phyloP scores from a whole-genome alignment of 1,284 basidiomycete genomes.

The Prillingera fragicola region DNA sequence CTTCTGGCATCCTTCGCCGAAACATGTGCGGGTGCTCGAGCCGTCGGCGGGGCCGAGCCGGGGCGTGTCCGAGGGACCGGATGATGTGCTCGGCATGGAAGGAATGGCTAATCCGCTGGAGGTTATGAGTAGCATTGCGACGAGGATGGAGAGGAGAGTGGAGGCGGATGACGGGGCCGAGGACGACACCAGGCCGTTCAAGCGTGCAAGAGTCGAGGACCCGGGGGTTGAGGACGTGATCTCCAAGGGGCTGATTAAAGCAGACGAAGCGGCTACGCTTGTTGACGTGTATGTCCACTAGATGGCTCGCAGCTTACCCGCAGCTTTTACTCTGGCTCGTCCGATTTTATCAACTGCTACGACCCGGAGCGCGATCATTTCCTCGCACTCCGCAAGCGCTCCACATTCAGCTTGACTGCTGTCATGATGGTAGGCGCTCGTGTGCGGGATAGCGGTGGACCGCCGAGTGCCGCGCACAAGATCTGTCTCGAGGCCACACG shows the following conservation, averaged over 20 bases:
- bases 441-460: conserved; percentile 68
- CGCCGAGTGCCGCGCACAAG: conserved; percentile 16
- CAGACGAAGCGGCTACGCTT: conserved; percentile 67
- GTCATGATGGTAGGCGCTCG: conserved; percentile 80
- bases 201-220: conserved; percentile 1
- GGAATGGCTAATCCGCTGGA: conserved; percentile 22
- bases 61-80: conserved; percentile 1
- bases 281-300: conserved; percentile 61
- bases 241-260: conserved; percentile 57
- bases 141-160: conserved; percentile 15
- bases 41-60: background rate
- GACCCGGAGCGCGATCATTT: conserved; percentile 66
- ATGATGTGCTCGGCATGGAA: conserved; percentile 13
- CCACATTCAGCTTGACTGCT: conserved; percentile 51
- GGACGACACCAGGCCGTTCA: background rate
- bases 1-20: conserved; percentile 1
- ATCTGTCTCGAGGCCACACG: conserved; percentile 60
- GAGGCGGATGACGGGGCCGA: conserved; percentile 8
- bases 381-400: conserved; percentile 44
- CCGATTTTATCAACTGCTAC: conserved; percentile 75
- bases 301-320: background rate
- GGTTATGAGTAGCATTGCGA: conserved; percentile 20
- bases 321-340: conserved; percentile 66
- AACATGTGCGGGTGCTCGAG: background rate
- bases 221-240: conserved; percentile 16